Evolutionary conservation across 306 rosid species (phyloP).

Genomic region (Pterocarpus santalinus): DNA sequence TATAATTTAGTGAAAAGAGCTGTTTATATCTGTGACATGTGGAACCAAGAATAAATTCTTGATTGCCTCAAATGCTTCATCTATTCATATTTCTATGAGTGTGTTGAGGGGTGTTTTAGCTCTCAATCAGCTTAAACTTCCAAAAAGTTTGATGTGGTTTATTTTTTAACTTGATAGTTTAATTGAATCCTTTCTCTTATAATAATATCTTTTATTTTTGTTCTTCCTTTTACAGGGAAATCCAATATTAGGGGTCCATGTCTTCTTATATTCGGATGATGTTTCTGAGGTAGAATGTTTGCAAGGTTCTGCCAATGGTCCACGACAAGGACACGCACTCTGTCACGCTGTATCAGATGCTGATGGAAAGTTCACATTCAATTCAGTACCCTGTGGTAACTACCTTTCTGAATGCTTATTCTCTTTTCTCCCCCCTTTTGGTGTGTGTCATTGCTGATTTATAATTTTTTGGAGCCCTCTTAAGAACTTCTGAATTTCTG

Average conservation of each 20-base stretch:
- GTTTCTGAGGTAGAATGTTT: slow-evolving; percentile 86
- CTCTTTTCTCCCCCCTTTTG: slow-evolving; percentile 11
- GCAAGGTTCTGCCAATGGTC: slow-evolving; percentile 81
- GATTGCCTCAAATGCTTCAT: slow-evolving; percentile 40
- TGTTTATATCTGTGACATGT: neutral
- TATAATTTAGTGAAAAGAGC: slow-evolving; percentile 29
- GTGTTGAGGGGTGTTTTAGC: slow-evolving; percentile 38
- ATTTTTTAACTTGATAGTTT: slow-evolving; percentile 11
- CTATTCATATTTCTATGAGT: slow-evolving; percentile 21
- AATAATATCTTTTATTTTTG: slow-evolving; percentile 32
- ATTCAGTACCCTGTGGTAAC: slow-evolving; percentile 92
- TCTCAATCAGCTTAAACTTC: slow-evolving; percentile 31
- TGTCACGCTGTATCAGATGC: slow-evolving; percentile 93
- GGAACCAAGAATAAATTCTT: slow-evolving; percentile 40
- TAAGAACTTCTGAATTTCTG: slow-evolving; percentile 2
- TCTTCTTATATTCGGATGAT: slow-evolving; percentile 86
- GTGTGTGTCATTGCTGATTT: neutral
- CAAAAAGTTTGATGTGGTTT: slow-evolving; percentile 31
- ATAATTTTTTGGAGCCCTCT: slow-evolving; percentile 2
- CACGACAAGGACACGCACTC: slow-evolving; percentile 70
- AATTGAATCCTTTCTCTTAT: slow-evolving; percentile 31
- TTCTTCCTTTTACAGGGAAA: slow-evolving; percentile 72
- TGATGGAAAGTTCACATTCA: slow-evolving; percentile 81
- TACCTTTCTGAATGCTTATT: slow-evolving; percentile 42
- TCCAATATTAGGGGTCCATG: slow-evolving; percentile 93